Evolutionary conservation across 2,329 filamentous ascomycete genomes (phyloP).

Genomic region (Phyllosticta citribraziliensis): DNA sequence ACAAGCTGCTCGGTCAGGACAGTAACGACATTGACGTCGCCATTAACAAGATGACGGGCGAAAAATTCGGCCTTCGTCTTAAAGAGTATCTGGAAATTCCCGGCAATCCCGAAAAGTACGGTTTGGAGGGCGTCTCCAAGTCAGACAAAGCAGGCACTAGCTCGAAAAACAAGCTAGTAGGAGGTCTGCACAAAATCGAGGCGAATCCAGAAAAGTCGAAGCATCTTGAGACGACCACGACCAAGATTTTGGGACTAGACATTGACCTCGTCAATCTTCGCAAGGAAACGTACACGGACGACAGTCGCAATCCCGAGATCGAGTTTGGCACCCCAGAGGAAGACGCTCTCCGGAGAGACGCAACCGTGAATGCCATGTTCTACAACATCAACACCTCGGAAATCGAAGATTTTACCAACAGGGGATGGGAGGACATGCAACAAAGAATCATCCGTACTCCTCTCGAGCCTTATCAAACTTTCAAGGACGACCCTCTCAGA

Average conservation of each 20-base stretch:
- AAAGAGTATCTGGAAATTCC: slow-evolving; percentile 56
- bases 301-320: slow-evolving; percentile 82
- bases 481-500: slow-evolving; percentile 84
- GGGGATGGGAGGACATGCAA: slow-evolving; percentile 65
- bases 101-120: slow-evolving; percentile 52
- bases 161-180: slow-evolving; percentile 49
- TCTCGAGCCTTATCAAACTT: slow-evolving; percentile 79
- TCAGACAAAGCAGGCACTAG: slow-evolving; percentile 28
- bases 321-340: slow-evolving; percentile 89
- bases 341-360: slow-evolving; percentile 81
- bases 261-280: slow-evolving; percentile 91
- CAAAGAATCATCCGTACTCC: slow-evolving; percentile 71
- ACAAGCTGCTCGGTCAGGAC: slow-evolving; percentile 63
- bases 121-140: slow-evolving; percentile 31
- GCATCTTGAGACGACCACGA: slow-evolving; percentile 85
- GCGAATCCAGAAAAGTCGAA: slow-evolving; percentile 95
- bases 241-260: slow-evolving; percentile 74
- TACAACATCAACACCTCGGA: slow-evolving; percentile 75
- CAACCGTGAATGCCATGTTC: slow-evolving; percentile 91
- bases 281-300: slow-evolving; percentile 82
- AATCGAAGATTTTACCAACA: slow-evolving; percentile 76
- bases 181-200: slow-evolving; percentile 76
- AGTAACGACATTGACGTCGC: slow-evolving; percentile 79
- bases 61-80: slow-evolving; percentile 61
- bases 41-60: slow-evolving; percentile 78